These are phyloP conservation scores for Quillaja saponaria DNA, from an alignment of 306 rosid genomes.

Conservation along the genomic window DNA sequence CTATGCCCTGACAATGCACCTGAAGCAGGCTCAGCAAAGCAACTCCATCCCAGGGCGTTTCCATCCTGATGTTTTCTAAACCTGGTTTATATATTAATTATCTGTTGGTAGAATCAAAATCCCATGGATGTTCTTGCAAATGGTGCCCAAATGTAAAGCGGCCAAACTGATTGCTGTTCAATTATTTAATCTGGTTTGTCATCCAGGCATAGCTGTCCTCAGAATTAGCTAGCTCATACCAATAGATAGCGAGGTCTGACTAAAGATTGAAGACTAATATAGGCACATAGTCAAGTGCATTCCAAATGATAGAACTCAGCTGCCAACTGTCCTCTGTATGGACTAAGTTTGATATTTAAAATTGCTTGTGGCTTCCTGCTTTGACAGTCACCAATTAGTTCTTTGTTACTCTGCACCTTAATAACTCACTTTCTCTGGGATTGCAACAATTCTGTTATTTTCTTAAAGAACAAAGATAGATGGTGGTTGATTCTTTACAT, in stretches of 20 bases:
- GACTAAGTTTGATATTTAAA: too few relatives aligned
- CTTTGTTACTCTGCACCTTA: slow-evolving; percentile 13
- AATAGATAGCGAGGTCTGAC: too few relatives aligned
- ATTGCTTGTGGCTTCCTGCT: neutral
- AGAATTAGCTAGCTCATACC: neutral
- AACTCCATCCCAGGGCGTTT: slow-evolving; percentile 79
- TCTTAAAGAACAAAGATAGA: too few relatives aligned
- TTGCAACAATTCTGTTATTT: too few relatives aligned
- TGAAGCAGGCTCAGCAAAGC: slow-evolving; percentile 83
- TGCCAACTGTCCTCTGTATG: too few relatives aligned
- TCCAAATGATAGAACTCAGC: too few relatives aligned
- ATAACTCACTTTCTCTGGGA: too few relatives aligned
- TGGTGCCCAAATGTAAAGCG: neutral
- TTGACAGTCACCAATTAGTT: slow-evolving; percentile 1
- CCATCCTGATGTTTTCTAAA: slow-evolving; percentile 82
- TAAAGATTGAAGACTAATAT: too few relatives aligned
- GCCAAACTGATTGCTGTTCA: neutral
- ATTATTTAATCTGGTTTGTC: neutral
- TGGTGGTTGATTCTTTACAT: too few relatives aligned
- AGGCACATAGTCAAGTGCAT: too few relatives aligned
- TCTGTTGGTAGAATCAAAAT: neutral
- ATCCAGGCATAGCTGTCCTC: neutral
- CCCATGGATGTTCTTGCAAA: neutral
- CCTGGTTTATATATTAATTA: neutral
- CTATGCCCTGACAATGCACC: slow-evolving; percentile 81